A percentile compares a stretch with the other conserved stretches of the same genome.
phyloP scores from a whole-genome alignment of 805 yeast species.

The Maudiozyma barnettii region DNA sequence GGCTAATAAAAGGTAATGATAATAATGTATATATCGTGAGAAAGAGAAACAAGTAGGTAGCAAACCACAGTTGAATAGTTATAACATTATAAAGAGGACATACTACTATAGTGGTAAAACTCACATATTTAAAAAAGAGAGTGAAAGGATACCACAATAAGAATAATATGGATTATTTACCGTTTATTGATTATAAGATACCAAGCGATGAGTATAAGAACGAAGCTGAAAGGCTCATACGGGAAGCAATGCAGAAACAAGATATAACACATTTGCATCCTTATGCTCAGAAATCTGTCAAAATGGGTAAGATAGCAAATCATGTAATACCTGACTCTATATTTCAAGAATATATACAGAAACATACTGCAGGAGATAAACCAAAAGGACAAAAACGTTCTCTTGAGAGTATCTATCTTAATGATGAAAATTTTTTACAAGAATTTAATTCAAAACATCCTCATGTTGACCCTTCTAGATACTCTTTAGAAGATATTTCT shows the following conservation, averaged over 20 bases:
- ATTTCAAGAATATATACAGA: slow-evolving; percentile 1
- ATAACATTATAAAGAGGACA: too few relatives aligned
- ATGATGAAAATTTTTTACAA: slow-evolving; percentile 5
- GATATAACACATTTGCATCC: slow-evolving; percentile 10
- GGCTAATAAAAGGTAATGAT: too few relatives aligned
- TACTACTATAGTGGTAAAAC: too few relatives aligned
- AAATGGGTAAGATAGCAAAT: background rate
- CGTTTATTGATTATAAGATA: slow-evolving; percentile 5
- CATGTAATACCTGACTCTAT: background rate
- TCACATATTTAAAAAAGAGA: too few relatives aligned
- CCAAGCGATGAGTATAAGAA: background rate
- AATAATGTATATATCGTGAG: too few relatives aligned
- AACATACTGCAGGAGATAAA: background rate
- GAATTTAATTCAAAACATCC: slow-evolving; percentile 7
- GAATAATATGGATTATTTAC: slow-evolving; percentile 13
- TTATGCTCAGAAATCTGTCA: slow-evolving; percentile 4
- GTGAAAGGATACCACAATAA: too few relatives aligned
- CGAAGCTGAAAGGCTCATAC: slow-evolving; percentile 5
- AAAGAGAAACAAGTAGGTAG: too few relatives aligned
- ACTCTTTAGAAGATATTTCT: slow-evolving; percentile 11
- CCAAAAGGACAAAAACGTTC: slow-evolving; percentile 3
- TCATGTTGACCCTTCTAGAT: slow-evolving; percentile 28
- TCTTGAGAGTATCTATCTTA: slow-evolving; percentile 1
- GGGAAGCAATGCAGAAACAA: slow-evolving; percentile 10
- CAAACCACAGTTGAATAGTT: too few relatives aligned